Base-by-base conservation (phyloP, 2,329 filamentous ascomycete species). In the Teratosphaeria destructans region DNA sequence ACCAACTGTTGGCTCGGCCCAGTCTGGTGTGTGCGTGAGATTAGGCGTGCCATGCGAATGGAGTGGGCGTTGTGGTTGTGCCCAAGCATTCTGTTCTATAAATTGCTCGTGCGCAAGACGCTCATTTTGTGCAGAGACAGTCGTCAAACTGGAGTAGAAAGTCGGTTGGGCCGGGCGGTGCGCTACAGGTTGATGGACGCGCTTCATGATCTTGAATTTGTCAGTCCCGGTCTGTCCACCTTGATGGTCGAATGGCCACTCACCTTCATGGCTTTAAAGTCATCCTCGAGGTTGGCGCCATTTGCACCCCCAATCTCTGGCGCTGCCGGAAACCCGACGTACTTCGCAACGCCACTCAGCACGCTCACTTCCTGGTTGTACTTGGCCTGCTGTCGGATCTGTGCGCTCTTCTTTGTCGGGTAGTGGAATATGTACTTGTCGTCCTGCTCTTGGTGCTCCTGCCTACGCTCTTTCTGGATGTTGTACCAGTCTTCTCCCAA, bases 321-420 rank as follows among this genome's bases (percentile, higher is more conserved):
- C n/a, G 92, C 94, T 35, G 93, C 92, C 39, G 94, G 94, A 75
- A 99, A 99, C 27, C 94, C 94, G 69, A 95, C 86, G 72, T 96
- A 92, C 75, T 96, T 97, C 39, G 93, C 92, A 57, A 97, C 81
- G 43, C 93, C 93, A 5, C 92, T 87, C 60, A 99, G 78, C 32
- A 96, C 85, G 0, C 92, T 95, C 4, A 99, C 92, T 72, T 99
- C 94, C 65, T 88, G 89, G 72, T 96, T 97, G 77, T 97, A 97
- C 54, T 92, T 88, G 56, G 91, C 83, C 66, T 95, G 92, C 63
- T 96, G 89, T 62, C 85, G 82, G 61, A 95, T 82, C 68, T 93
- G 89, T 68, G 92, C 87, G 32, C 86, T 82, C 62, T 86, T 84
- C 63, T 87, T 86, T 56, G 86, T 84, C 7, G 90, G 89, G 70